Evolutionary conservation across 768 basidiomycete species (phyloP), one percentile per base, ranked within the genome.

Genomic region (Hebeloma cylindrosporum): DNA sequence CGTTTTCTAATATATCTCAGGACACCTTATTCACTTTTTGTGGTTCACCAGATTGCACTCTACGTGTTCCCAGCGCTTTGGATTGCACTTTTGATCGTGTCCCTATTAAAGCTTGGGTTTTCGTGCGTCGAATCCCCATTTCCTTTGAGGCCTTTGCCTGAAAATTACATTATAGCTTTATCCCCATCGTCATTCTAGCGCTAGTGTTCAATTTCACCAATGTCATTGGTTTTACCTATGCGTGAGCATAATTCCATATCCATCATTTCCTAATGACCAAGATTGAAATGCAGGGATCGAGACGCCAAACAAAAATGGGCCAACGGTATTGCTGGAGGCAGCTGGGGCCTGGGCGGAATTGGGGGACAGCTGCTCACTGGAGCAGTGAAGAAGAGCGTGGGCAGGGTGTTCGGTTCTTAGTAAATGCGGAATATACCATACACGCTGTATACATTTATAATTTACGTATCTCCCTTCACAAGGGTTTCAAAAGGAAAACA

Each of bases 151-250:
- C 27, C 21, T 23, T 21, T 41, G 25, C 17, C 38, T 50, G 40
- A 58, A 35, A 20, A 13, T 21, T 28, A 32, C 22, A 25, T n/a
- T 36, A 23, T 59, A 96, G 93, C 7, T 98, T 94, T 66, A 73
- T 98, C 50, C 96, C 96, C 6, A 97, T 98, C 54, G 93, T 98
- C 42, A 65, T 85, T 29, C 82, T 99, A 26, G 96, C 96, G 1
- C 74, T 98, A 36, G 88, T 98, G 27, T 98, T 99, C 79, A 98
- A 99, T 64, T 60, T 93, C 40, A 93, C 91, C 7, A 98, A 97
- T 54, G 89, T 85, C n/a, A 73, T 97, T 40, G 95, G 95, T 8
- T 98, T 97, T 71, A 96, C 93, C 37, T 98, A 92, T 60, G 90
- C 88, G 90, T 90, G 64, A 59, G 84, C 73, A 16, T 44, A 14